Evolutionary conservation across 2,329 filamentous ascomycete genomes (phyloP), one percentile per base, ranked within the genome.

Genomic region (Claviceps paspali): DNA sequence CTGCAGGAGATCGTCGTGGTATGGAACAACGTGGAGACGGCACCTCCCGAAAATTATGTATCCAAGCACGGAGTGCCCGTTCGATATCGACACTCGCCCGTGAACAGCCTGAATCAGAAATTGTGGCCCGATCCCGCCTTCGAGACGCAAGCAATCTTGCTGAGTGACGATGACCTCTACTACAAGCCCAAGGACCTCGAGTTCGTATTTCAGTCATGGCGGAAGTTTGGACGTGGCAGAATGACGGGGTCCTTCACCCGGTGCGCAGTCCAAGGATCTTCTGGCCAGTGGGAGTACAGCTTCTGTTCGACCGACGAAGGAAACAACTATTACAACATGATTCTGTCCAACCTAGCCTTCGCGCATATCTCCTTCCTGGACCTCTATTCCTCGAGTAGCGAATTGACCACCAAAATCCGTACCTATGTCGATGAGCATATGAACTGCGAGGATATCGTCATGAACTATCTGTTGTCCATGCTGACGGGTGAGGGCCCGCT

Each of bases 401-500:
- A 46, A 2, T 36, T 46, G 29, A 49, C 53, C 41, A 47, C 43
- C 4, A 47, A 47, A 35, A 49, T 62, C 17, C 54, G 59, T 3
- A 44, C 52, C 1, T 57, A 60, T 38, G 57, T 62, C 11, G 59
- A 61, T 18, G 42, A 54, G 14, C 46, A 53, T 30, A 54, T 57
- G 48, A 61, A 62, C 45, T 62, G 59, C 49, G 59, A 62, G 41
- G 58, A 62, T 35, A 52, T 62, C 41, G 59, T 55, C 15, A 40
- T 62, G 36, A 62, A 62, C 45, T 61, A 52, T 27, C 44, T 60
- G 21, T 47, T 51, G 6, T 52, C 53, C 2, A 43, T 52, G 14
- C 40, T 62, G 27, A 60, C 57, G 0, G 49, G 56, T 12, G 44
- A 49, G 10, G 56, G 56, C 0, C 58, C 57, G 0, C 44, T 62